These are phyloP conservation scores for Prosopis cineraria DNA, from an alignment of 306 rosid species.

Conservation along the genomic window DNA sequence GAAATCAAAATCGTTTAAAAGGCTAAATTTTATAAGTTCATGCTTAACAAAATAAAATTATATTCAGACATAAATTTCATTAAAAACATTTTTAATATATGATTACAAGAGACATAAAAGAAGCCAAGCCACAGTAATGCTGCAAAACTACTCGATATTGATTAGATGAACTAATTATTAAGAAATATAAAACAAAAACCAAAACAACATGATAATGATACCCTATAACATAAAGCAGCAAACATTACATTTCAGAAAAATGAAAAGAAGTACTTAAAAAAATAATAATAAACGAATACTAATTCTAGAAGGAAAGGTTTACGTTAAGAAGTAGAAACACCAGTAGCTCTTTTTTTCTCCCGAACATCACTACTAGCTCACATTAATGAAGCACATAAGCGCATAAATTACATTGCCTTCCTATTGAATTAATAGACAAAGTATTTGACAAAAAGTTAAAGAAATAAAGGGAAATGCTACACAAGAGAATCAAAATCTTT, in stretches of 20 bases:
- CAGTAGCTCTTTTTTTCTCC: neutral
- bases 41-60: neutral
- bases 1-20: neutral
- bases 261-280: neutral
- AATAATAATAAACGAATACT: neutral
- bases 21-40: neutral
- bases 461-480: conserved; percentile 14
- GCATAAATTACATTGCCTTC: neutral
- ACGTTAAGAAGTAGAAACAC: neutral
- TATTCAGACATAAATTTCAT: neutral
- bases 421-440: conserved; percentile 12
- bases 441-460: conserved; percentile 1
- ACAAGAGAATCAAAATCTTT: neutral
- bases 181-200: neutral
- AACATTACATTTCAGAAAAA: neutral
- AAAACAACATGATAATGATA: neutral
- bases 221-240: neutral
- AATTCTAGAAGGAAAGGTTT: neutral
- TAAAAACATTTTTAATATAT: neutral
- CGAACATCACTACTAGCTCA: neutral
- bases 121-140: neutral
- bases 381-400: neutral
- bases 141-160: neutral
- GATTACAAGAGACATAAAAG: neutral
- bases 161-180: neutral